Evolutionary conservation across 2,329 filamentous ascomycete genomes (phyloP), one percentile per base, ranked within the genome.

Genomic region (Pseudogymnoascus sp.): DNA sequence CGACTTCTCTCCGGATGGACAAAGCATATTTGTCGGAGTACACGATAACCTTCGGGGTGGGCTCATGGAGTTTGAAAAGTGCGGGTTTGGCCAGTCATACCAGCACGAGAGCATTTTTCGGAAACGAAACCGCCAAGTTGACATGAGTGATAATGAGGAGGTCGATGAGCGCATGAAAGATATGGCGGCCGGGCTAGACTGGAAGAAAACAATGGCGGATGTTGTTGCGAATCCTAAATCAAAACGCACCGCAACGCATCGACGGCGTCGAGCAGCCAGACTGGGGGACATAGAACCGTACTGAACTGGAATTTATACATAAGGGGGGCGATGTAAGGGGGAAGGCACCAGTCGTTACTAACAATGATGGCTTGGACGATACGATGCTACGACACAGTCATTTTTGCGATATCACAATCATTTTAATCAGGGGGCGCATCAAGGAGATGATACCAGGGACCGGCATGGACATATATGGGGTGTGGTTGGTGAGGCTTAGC

Each of bases 1-100:
- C 3, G 78, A 79, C 18, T 86, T 91, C 65, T 77, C 85, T 4
- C 82, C 86, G 39, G 84, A 85, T 57, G 89, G 88, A 0, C 80
- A 82, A 60, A 82, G 87, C 61, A 72, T 93, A n/a, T 81, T 84
- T 59, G 77, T 90, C 2, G 80, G 89, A 8, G 89, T 88, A 67
- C 82, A 80, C 57, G 89, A 92, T 67, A 73, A 72, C 37, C 75
- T 78, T 60, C 82, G 88, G 37, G 89, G 89, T 36, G 89, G 89
- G 3, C 66, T 73, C 28, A 71, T 73, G 62, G 66, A 72, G 41
- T 73, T 68, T 59, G 71, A 73, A 57, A 65, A 70, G 53, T 72
- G 69, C 58, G 61, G 67, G 65, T 65, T 60, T 68, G 22, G 69
- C 65, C 6, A 61, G 20, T 53, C 47, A 53, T 53, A 61, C 28